Conservation (phyloP, 169 alveolate species). For the Cryptosporidium ryanae region DNA sequence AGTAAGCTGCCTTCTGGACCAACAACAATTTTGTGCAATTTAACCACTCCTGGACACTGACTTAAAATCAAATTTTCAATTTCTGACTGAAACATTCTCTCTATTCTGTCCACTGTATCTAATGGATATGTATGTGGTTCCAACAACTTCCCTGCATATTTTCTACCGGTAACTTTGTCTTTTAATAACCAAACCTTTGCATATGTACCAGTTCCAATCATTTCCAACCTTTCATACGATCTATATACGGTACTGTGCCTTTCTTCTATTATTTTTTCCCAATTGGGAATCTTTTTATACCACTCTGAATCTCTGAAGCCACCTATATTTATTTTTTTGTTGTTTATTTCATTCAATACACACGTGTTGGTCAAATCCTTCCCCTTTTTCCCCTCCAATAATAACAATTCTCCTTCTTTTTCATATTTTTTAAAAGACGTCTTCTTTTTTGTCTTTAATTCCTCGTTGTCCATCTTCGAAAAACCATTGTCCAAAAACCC, state of each 20-base stretch:
- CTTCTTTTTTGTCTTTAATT: too few relatives aligned
- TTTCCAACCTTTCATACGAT: slow-evolving; percentile 51
- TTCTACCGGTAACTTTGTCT: slow-evolving; percentile 79
- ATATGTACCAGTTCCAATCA: slow-evolving; percentile 84
- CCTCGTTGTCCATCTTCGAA: too few relatives aligned
- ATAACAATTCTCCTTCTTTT: too few relatives aligned
- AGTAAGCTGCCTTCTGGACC: slow-evolving; percentile 85
- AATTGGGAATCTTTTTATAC: slow-evolving; percentile 54
- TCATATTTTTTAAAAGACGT: too few relatives aligned
- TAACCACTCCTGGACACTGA: slow-evolving; percentile 87
- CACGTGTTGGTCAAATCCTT: neutral
- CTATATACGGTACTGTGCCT: slow-evolving; percentile 57
- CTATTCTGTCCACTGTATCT: slow-evolving; percentile 82
- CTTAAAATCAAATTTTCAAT: slow-evolving; percentile 82
- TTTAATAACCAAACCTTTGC: slow-evolving; percentile 85
- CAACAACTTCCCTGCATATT: slow-evolving; percentile 84
- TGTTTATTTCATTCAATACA: neutral
- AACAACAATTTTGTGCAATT: slow-evolving; percentile 82
- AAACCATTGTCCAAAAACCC: too few relatives aligned
- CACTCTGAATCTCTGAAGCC: slow-evolving; percentile 55
- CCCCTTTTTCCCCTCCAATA: neutral
- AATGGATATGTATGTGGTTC: slow-evolving; percentile 83
- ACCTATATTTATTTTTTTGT: slow-evolving; percentile 25
- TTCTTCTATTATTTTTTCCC: slow-evolving; percentile 70
- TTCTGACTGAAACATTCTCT: slow-evolving; percentile 84